Evolutionary conservation across 768 basidiomycete species (phyloP), one percentile per base, ranked within the genome.

Genomic region (Dioszegia crocea): DNA sequence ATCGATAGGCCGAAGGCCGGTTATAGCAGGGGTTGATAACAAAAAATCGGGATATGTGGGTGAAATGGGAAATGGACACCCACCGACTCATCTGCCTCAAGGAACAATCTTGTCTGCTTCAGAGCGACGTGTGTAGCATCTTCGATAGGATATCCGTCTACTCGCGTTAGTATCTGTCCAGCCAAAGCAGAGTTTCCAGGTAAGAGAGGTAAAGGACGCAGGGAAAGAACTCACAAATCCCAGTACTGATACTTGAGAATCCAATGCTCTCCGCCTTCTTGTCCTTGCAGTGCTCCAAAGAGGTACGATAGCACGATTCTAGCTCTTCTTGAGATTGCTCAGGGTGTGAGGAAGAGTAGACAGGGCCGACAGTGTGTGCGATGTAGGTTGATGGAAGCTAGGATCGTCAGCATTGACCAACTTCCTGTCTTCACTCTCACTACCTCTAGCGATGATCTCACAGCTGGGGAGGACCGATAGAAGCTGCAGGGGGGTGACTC

Each of bases 301-400:
- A 74, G 4, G 70, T 65, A n/a, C 31, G 11, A 43, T 79, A 78
- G 59, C 78, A 79, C 21, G 57, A 64, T 33, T 60, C 54, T 2
- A 79, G 61, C 9, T 57, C 58, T 24, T 61, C 26, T 27, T 67
- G 65, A 19, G 60, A 69, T 33, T 60, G 49, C 0, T 59, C 67
- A 12, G 58, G 47, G 4, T 63, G 41, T n/a, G 26, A 39, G 11
- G 52, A 45, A 1, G 63, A 61, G 57, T 78, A 79, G 21, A 79
- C 63, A 0, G 78, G 78, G 39, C 78, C 78, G 46, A 75, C 75
- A 8, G 78, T 79, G 57, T 79, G 78, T 11, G 75, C 74, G 6
- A 79, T 64, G 5, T 54, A 56, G 53, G 65, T 70, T 2, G 74
- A 63, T 5, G 77, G 77, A 2, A 79, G 70, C 71, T 79, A 49